phyloP scores from a whole-genome alignment of 1,139 yeast genomes.

The Nematodospora anomalae region DNA sequence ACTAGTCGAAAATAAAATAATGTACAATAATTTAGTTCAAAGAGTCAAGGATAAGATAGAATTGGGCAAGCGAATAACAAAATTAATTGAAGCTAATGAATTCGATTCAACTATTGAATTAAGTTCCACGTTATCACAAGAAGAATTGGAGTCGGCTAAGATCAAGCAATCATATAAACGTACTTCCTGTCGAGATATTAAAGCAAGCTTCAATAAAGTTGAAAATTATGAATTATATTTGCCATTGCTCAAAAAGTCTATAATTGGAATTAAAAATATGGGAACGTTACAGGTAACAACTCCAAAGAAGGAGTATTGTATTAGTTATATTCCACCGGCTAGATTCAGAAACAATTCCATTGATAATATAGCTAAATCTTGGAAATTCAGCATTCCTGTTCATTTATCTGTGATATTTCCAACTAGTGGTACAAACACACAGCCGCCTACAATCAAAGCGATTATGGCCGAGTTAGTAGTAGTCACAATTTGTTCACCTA shows the following conservation, averaged over 20 bases:
- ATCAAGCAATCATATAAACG: slow-evolving; percentile 20
- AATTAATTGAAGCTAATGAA: slow-evolving; percentile 19
- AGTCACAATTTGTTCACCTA: slow-evolving; percentile 32
- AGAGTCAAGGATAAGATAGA: slow-evolving; percentile 31
- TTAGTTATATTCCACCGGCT: slow-evolving; percentile 36
- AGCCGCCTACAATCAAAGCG: slow-evolving; percentile 31
- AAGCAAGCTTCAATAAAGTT: slow-evolving; percentile 9
- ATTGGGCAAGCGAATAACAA: slow-evolving; percentile 21
- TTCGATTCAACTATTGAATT: slow-evolving; percentile 17
- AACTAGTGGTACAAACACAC: slow-evolving; percentile 3
- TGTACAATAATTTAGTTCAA: slow-evolving; percentile 28
- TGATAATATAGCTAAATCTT: slow-evolving; percentile 18
- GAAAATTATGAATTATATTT: slow-evolving; percentile 16
- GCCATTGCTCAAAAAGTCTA: slow-evolving; percentile 18
- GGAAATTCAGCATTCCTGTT: slow-evolving; percentile 35
- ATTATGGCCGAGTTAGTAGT: slow-evolving; percentile 34
- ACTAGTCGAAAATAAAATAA: slow-evolving; percentile 20
- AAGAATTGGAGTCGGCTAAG: slow-evolving; percentile 22
- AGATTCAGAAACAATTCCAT: slow-evolving; percentile 19
- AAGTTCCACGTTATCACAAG: slow-evolving; percentile 17
- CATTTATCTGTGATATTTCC: slow-evolving; percentile 17
- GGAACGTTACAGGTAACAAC: slow-evolving; percentile 25
- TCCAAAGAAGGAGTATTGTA: slow-evolving; percentile 27
- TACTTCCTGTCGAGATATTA: slow-evolving; percentile 13
- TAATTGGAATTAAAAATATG: slow-evolving; percentile 17